Evolutionary conservation across 805 yeast genomes (phyloP).

Genomic region (Alloascoidea hylecoeti): DNA sequence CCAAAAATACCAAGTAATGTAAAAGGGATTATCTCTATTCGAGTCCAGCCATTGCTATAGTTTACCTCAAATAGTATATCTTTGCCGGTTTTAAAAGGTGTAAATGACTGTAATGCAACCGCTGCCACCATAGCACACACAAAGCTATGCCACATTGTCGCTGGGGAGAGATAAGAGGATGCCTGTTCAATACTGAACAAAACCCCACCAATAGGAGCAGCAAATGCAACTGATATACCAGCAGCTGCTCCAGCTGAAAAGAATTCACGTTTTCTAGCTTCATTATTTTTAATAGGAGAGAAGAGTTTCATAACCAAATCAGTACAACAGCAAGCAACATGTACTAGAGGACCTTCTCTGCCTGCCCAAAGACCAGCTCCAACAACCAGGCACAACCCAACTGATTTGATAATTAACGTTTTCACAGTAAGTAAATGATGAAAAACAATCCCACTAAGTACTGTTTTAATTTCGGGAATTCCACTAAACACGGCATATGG

Average conservation of each 20-base stretch:
- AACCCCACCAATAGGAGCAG: conserved; percentile 83
- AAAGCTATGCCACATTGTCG: conserved; percentile 73
- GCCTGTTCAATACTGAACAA: conserved; percentile 61
- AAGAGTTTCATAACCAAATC: conserved; percentile 20
- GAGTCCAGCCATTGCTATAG: conserved; percentile 59
- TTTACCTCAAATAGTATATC: conserved; percentile 55
- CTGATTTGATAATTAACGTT: conserved; percentile 39
- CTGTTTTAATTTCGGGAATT: conserved; percentile 57
- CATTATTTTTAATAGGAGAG: conserved; percentile 23
- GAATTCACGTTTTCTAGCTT: conserved; percentile 48
- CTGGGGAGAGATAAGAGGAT: conserved; percentile 47
- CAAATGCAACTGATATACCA: conserved; percentile 76
- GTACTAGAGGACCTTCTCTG: conserved; percentile 79
- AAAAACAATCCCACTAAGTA: conserved; percentile 51
- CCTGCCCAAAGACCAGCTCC: conserved; percentile 78
- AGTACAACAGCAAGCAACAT: conserved; percentile 54
- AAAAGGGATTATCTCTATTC: conserved; percentile 60
- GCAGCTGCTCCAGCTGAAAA: conserved; percentile 68
- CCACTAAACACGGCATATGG: conserved; percentile 41
- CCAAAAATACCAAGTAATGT: conserved; percentile 57
- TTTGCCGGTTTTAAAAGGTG: conserved; percentile 33
- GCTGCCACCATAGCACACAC: conserved; percentile 67
- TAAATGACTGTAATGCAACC: conserved; percentile 35
- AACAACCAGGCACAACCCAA: conserved; percentile 49
- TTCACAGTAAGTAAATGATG: conserved; percentile 33